Base-by-base conservation (phyloP, 495 filamentous ascomycete genomes). In the Letharia lupina region DNA sequence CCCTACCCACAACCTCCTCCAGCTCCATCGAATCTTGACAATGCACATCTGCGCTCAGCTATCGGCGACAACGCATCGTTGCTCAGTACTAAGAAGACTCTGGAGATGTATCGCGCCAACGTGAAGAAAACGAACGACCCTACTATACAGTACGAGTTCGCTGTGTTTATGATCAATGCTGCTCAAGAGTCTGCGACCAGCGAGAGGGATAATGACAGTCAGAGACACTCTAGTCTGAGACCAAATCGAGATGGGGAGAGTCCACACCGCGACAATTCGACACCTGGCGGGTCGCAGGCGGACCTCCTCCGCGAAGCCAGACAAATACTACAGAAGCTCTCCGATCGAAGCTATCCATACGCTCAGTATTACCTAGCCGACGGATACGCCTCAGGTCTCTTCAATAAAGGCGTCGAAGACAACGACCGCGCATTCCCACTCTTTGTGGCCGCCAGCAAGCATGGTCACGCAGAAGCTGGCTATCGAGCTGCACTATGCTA, bases 281-380 rank as follows among this genome's bases (percentile, higher is more conserved):
- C 71, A 40, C 44, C 61, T 70, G 71, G 76, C 35, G 74, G 78
- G 4, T 81, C 83, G 0, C 82, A 84, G 10, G 77, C 81, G 23
- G 88, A 94, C 52, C 82, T 97, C 48, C 76, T 96, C 20, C 83
- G 84, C n/a, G 95, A 98, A 80, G 91, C 94, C 28, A 87, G 88
- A 72, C 85, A 87, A 58, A 96, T 98, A 71, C 79, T 99, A 57
- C 90, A 91, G 75, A 88, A 88, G 66, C 82, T 97, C 50, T 81
- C 91, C 33, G 91, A 93, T 74, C 87, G 87, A 69, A 89, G 90
- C 66, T 96, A 93, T 75, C 93, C 93, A 9, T 96, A 96, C 71
- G 95, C 95, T 5, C 94, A 99, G 76, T 99, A 99, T 78, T 96
- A 96, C 73, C 84, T 99, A 16, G 94, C 83, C 48, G 94, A 99